Evolutionary conservation across 2,329 filamentous ascomycete species (phyloP).

Genomic region (Penicillium sp.): DNA sequence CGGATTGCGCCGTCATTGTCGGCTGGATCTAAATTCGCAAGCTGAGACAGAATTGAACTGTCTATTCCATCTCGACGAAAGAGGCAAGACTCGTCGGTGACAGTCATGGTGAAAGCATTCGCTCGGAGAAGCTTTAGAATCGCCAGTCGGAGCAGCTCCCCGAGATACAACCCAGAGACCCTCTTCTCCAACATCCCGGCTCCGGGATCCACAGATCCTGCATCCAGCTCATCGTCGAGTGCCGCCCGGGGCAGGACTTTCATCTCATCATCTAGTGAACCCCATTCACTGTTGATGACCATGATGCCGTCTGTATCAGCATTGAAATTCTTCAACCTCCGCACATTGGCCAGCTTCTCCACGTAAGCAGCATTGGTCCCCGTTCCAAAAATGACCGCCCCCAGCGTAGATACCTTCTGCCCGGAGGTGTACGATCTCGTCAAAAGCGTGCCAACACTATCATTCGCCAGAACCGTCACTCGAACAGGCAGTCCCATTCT

Average conservation of each 20-base stretch:
- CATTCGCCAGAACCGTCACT: constrained; percentile 23
- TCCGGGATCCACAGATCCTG: background rate
- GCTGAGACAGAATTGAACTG: background rate
- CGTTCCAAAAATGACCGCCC: constrained; percentile 24
- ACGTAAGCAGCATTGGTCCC: constrained; percentile 26
- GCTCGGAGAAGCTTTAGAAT: background rate
- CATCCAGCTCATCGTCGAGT: background rate
- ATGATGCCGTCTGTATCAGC: background rate
- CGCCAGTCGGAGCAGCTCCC: background rate
- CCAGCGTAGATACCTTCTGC: constrained; percentile 13
- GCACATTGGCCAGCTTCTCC: constrained; percentile 7
- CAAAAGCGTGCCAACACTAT: constrained; percentile 24
- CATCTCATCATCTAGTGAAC: constrained; percentile 1
- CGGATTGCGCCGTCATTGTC: background rate
- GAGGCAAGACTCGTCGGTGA: background rate
- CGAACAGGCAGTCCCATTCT: constrained; percentile 15
- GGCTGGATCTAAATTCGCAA: background rate
- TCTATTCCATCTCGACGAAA: background rate
- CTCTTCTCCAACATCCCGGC: constrained; percentile 1
- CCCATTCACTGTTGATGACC: constrained; percentile 5
- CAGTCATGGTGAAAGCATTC: background rate
- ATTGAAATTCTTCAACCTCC: background rate
- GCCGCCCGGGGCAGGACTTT: background rate
- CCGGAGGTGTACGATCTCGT: constrained; percentile 20
- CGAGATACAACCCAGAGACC: constrained; percentile 1